Conservation (phyloP, 2,329 filamentous ascomycete species). For the Botrytis elliptica region DNA sequence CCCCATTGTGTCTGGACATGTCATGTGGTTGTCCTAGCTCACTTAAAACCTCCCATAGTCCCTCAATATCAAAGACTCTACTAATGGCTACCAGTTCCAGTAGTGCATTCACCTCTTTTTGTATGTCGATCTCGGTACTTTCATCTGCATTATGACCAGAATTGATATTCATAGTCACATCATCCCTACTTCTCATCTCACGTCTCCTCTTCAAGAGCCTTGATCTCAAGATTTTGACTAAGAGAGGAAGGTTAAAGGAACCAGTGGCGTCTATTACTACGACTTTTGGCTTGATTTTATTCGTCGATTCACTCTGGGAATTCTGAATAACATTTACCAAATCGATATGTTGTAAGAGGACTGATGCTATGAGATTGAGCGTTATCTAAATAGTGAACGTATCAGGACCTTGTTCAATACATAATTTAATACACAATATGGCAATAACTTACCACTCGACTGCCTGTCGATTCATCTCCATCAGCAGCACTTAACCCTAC, state of each 20-base stretch:
- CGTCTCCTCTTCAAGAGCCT: slow-evolving; percentile 20
- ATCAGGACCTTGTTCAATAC: slow-evolving; percentile 4
- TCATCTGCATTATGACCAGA: background rate
- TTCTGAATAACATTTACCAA: background rate
- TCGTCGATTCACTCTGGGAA: background rate
- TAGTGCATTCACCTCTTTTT: slow-evolving; percentile 27
- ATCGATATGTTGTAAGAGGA: slow-evolving; percentile 23
- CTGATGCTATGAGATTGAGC: slow-evolving; percentile 32
- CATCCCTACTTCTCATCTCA: background rate
- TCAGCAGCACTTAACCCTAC: slow-evolving; percentile 35
- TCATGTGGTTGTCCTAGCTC: slow-evolving; percentile 43
- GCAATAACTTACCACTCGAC: slow-evolving; percentile 34
- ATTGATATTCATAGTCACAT: background rate
- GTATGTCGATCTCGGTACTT: slow-evolving; percentile 10
- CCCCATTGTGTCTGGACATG: background rate
- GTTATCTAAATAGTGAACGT: slow-evolving; percentile 28
- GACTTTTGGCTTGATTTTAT: slow-evolving; percentile 24
- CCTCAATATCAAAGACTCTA: slow-evolving; percentile 58
- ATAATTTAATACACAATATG: background rate
- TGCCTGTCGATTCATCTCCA: slow-evolving; percentile 32
- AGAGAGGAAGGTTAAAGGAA: slow-evolving; percentile 33
- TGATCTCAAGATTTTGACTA: slow-evolving; percentile 33
- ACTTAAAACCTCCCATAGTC: slow-evolving; percentile 55
- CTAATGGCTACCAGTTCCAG: slow-evolving; percentile 54
- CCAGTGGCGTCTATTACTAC: slow-evolving; percentile 38